Evolutionary conservation across 169 alveolate genomes (phyloP).

Genomic region (Theileria sp.): DNA sequence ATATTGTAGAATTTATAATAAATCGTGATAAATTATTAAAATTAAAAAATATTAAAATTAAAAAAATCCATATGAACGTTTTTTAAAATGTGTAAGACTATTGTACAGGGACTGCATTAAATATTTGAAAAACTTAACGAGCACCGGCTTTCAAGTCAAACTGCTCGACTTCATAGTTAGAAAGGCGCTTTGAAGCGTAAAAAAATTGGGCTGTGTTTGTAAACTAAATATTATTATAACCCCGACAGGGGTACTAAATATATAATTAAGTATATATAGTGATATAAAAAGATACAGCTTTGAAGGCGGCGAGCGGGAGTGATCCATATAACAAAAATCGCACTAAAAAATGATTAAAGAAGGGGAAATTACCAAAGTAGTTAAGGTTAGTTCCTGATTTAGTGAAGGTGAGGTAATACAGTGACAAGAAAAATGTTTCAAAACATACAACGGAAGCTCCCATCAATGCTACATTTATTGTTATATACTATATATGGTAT

Average conservation of each 20-base stretch:
- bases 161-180: conserved; percentile 12
- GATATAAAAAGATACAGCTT: conserved; percentile 5
- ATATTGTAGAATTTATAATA: too few species aligned
- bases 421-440: conserved; percentile 13
- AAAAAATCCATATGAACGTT: background rate
- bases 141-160: conserved; percentile 1
- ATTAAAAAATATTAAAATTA: too few species aligned
- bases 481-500: background rate
- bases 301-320: conserved; percentile 10
- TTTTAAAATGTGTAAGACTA: too few species aligned
- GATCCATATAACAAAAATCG: conserved; percentile 14
- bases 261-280: background rate
- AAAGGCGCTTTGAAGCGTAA: conserved; percentile 12
- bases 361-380: background rate
- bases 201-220: conserved; percentile 18
- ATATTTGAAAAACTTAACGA: background rate
- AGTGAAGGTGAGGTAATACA: conserved; percentile 5
- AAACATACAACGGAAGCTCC: conserved; percentile 15
- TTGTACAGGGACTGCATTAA: background rate
- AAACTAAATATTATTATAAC: conserved; percentile 1
- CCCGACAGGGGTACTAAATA: too few species aligned
- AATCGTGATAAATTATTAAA: background rate
- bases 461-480: conserved; percentile 19
- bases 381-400: background rate
- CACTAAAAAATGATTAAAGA: background rate